Evolutionary conservation across 495 filamentous ascomycete genomes (phyloP), one percentile per base, ranked within the genome.

Genomic region (Achaetomiella virescens): DNA sequence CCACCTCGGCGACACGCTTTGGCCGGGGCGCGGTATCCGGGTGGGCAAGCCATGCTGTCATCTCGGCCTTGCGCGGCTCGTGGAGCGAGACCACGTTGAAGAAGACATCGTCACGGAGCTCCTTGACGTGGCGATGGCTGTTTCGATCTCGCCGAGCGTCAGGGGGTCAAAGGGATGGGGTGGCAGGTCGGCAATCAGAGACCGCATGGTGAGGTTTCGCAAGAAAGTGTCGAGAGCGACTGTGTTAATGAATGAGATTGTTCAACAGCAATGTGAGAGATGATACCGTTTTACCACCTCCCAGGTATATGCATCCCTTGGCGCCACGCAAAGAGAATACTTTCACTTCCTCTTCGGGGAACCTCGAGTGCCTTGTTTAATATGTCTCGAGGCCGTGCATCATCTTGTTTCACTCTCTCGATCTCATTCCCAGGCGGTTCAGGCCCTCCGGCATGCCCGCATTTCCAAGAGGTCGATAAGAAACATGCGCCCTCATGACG

Each of bases 51-150:
- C 91, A 97, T 48, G 80, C 81, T 63, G 84, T 75, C 89, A 96
- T 95, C 64, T 91, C 84, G 27, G 78, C 83, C 78, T 96, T 96
- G 60, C 83, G 84, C 15, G 91, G 91, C 75, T 96, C 92, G 46
- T 81, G 88, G 10, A 95, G 73, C n/a, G 89, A 86, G 50, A 96
- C 84, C 4, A 90, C 88, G 75, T 97, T 96, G 81, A 91, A 96
- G 66, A 82, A 82, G 42, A 95, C 78, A 27, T 77, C 65, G 48
- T 81, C 85, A 72, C 96, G 76, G 53, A 86, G 81, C 57, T 85
- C 82, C 38, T 83, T 83, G 53, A 95, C 74, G 36, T 73, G 1
- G 78, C 67, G 49, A 92, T 86, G 9, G 83, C 84, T 7, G 78
- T 72, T 64, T 90, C 87, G 59, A 97, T 96, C 66, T 97, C 91